Evolutionary conservation across 176 grass and related monocot genomes (phyloP).

Genomic region (Oryza officinalis): DNA sequence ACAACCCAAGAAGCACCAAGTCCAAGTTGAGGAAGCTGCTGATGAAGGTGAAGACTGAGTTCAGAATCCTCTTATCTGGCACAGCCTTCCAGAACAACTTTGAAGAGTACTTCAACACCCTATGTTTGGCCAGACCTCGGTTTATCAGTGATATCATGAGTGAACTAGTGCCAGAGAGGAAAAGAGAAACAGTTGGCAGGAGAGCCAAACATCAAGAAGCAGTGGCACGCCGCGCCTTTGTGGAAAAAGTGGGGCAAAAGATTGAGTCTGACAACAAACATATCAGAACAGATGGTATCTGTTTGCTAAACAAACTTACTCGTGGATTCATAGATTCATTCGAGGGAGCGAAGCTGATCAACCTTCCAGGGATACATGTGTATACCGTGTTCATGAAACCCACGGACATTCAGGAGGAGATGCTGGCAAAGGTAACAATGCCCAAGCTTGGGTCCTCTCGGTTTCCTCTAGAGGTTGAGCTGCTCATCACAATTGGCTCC

Average conservation of each 20-base stretch:
- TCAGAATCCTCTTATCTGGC: slow-evolving; percentile 84
- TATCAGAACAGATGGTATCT: slow-evolving; percentile 56
- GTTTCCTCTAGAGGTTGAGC: slow-evolving; percentile 70
- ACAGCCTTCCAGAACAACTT: slow-evolving; percentile 97
- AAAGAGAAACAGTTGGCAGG: slow-evolving; percentile 35
- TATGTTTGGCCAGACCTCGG: slow-evolving; percentile 85
- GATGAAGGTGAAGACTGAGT: slow-evolving; percentile 93
- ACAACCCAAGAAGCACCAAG: slow-evolving; percentile 87
- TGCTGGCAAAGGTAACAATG: slow-evolving; percentile 58
- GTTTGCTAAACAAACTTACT: slow-evolving; percentile 66
- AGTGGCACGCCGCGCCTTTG: slow-evolving; percentile 66
- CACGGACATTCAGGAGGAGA: slow-evolving; percentile 57
- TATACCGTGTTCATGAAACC: slow-evolving; percentile 75
- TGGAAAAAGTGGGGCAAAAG: slow-evolving; percentile 77
- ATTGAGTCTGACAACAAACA: slow-evolving; percentile 59
- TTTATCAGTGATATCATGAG: slow-evolving; percentile 72
- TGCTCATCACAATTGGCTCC: slow-evolving; percentile 65
- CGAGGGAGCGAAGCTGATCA: slow-evolving; percentile 53
- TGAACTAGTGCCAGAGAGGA: slow-evolving; percentile 43
- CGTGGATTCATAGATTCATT: slow-evolving; percentile 72
- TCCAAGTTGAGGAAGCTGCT: slow-evolving; percentile 76
- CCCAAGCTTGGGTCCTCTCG: background rate
- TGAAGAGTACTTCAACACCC: slow-evolving; percentile 92
- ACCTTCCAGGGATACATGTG: slow-evolving; percentile 73
- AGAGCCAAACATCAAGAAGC: slow-evolving; percentile 52